phyloP scores from a whole-genome alignment of 1,284 basidiomycete genomes.

The Apiotrichum gamsii region DNA sequence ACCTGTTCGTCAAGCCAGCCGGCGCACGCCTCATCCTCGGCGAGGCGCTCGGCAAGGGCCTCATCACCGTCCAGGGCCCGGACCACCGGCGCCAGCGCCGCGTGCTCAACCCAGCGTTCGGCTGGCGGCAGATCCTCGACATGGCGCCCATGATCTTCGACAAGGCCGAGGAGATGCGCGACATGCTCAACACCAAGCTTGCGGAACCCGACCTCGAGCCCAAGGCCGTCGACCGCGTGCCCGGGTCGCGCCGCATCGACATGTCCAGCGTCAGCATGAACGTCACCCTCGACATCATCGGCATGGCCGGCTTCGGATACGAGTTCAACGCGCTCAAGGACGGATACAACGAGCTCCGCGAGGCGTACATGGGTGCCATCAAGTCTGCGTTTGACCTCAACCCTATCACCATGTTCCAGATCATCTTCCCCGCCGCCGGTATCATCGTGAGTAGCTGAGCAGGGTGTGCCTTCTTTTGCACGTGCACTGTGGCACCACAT shows the following conservation, averaged over 20 bases:
- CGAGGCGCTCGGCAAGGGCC: constrained; percentile 1
- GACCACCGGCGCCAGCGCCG: constrained; percentile 52
- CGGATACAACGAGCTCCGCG: constrained; percentile 27
- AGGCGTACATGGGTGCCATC: constrained; percentile 24
- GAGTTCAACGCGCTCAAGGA: constrained; percentile 44
- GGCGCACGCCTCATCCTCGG: constrained; percentile 29
- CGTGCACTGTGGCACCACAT: too few relatives aligned
- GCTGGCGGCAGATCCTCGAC: constrained; percentile 38
- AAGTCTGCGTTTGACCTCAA: neutral
- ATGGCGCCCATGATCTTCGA: constrained; percentile 56
- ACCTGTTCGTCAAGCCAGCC: constrained; percentile 63
- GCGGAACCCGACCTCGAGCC: neutral
- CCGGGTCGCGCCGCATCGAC: constrained; percentile 12
- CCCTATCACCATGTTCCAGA: constrained; percentile 56
- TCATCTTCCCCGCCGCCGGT: constrained; percentile 57
- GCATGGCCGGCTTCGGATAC: constrained; percentile 61
- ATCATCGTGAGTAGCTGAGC: too few relatives aligned
- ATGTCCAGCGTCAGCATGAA: constrained; percentile 22
- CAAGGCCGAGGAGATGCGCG: constrained; percentile 54
- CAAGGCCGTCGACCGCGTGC: constrained; percentile 9
- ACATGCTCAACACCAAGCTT: constrained; percentile 2
- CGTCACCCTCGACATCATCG: constrained; percentile 63
- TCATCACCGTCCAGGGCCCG: constrained; percentile 42
- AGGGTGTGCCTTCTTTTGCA: too few relatives aligned
- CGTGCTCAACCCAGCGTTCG: constrained; percentile 44